These are phyloP conservation scores for Epichloe gansuensis DNA, from an alignment of 2,329 filamentous ascomycete genomes.

Conservation along the genomic window DNA sequence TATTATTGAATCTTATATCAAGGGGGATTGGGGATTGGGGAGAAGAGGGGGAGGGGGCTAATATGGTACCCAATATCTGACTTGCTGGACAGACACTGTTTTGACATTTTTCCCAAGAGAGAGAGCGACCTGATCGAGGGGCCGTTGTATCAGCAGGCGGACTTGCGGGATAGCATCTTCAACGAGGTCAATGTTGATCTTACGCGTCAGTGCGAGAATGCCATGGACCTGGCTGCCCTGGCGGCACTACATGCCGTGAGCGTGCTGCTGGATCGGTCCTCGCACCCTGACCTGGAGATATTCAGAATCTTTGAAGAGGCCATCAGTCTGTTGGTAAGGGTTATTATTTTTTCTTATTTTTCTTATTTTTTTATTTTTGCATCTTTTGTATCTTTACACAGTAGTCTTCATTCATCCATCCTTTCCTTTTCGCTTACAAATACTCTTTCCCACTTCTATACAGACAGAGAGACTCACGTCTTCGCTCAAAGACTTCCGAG, in stretches of 20 bases:
- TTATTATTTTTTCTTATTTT: neutral
- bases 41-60: no score
- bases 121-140: constrained; percentile 43
- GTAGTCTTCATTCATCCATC: neutral
- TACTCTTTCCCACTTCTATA: neutral
- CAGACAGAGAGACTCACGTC: constrained; percentile 51
- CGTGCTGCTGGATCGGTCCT: constrained; percentile 46
- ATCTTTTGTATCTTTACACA: neutral
- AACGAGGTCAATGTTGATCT: constrained; percentile 55
- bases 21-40: no score
- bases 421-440: neutral
- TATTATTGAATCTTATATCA: neutral
- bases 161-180: constrained; percentile 51
- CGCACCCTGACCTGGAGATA: constrained; percentile 49
- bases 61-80: constrained; percentile 3
- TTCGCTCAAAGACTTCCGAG: constrained; percentile 50
- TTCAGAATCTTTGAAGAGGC: constrained; percentile 56
- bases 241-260: constrained; percentile 49
- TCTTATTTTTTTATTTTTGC: neutral
- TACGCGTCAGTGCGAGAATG: constrained; percentile 48
- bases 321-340: constrained; percentile 45
- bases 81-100: constrained; percentile 29
- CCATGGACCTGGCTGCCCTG: constrained; percentile 50
- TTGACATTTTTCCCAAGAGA: constrained; percentile 42
- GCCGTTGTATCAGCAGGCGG: constrained; percentile 45